These are phyloP conservation scores for Monascus purpureus DNA, from an alignment of 495 filamentous ascomycete genomes.

Conservation along the genomic window DNA sequence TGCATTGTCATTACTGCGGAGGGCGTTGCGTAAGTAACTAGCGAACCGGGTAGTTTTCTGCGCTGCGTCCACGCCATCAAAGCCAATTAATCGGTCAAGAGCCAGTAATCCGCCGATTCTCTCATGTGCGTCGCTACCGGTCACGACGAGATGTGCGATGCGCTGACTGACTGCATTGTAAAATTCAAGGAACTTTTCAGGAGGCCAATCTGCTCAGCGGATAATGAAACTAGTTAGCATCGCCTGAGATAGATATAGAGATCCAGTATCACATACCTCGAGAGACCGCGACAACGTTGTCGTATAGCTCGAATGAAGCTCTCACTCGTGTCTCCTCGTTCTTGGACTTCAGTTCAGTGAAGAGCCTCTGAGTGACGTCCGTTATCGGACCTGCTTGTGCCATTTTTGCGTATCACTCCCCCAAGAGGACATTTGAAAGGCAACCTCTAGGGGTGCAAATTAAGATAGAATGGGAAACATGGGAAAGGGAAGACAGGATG, in stretches of 20 bases:
- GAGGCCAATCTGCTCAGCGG: slow-evolving; percentile 46
- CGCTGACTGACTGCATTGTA: slow-evolving; percentile 65
- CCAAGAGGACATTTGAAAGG: slow-evolving; percentile 32
- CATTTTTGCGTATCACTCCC: slow-evolving; percentile 31
- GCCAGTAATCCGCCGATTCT: slow-evolving; percentile 83
- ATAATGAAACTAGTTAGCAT: slow-evolving; percentile 4
- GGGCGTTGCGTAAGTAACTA: slow-evolving; percentile 71
- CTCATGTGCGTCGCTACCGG: slow-evolving; percentile 73
- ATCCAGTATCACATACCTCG: slow-evolving; percentile 22
- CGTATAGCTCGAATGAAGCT: slow-evolving; percentile 40
- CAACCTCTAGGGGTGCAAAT: slow-evolving; percentile 22
- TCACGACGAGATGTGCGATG: slow-evolving; percentile 59
- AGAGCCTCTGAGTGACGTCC: slow-evolving; percentile 34
- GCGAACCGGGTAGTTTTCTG: slow-evolving; percentile 90
- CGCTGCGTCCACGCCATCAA: slow-evolving; percentile 86
- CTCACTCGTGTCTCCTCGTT: slow-evolving; percentile 34
- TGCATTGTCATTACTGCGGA: slow-evolving; percentile 75
- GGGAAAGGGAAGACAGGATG: slow-evolving; percentile 8
- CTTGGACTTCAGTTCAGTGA: slow-evolving; percentile 39
- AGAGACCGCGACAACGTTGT: slow-evolving; percentile 34
- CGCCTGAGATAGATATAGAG: not conserved
- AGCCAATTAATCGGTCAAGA: slow-evolving; percentile 84
- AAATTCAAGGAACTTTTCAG: slow-evolving; percentile 64
- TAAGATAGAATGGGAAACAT: slow-evolving; percentile 14
- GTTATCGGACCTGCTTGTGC: slow-evolving; percentile 35